phyloP scores from a whole-genome alignment of 495 filamentous ascomycete species.

The Hypoxylon lenormandii region DNA sequence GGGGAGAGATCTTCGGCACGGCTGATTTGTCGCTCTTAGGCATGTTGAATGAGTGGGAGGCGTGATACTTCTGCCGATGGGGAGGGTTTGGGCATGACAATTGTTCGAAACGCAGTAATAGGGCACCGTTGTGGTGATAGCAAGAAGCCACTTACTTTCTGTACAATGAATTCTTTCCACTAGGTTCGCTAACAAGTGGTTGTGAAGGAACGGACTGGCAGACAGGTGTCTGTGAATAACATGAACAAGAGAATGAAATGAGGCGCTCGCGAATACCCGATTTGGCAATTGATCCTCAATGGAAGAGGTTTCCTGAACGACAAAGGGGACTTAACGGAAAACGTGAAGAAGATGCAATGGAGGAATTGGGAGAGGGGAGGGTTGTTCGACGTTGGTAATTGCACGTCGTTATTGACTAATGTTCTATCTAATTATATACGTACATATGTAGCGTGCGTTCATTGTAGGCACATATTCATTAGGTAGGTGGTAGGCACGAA shows the following conservation, averaged over 20 bases:
- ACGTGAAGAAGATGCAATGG: neutral
- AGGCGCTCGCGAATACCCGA: neutral
- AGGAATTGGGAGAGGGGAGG: neutral
- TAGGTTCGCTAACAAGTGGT: neutral
- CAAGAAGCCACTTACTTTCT: constrained; percentile 25
- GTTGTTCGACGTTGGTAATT: neutral
- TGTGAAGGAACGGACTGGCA: constrained; percentile 21
- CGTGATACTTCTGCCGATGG: neutral
- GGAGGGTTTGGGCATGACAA: neutral
- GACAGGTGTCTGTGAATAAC: neutral
- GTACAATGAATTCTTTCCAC: constrained; percentile 20
- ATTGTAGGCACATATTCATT: no score
- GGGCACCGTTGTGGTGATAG: neutral
- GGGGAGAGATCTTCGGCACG: no score
- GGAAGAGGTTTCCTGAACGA: constrained; percentile 1
- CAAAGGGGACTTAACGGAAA: neutral
- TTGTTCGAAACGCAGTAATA: neutral
- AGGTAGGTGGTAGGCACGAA: no score
- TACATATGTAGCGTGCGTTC: no score
- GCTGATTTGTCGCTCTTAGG: no score
- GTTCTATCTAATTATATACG: neutral
- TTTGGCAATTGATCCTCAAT: neutral
- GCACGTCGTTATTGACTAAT: neutral
- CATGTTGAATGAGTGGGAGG: neutral
- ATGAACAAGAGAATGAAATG: neutral